These are phyloP conservation scores for Akanthomyces dipterigenus DNA, from an alignment of 2,329 filamentous ascomycete species.

Conservation along the genomic window DNA sequence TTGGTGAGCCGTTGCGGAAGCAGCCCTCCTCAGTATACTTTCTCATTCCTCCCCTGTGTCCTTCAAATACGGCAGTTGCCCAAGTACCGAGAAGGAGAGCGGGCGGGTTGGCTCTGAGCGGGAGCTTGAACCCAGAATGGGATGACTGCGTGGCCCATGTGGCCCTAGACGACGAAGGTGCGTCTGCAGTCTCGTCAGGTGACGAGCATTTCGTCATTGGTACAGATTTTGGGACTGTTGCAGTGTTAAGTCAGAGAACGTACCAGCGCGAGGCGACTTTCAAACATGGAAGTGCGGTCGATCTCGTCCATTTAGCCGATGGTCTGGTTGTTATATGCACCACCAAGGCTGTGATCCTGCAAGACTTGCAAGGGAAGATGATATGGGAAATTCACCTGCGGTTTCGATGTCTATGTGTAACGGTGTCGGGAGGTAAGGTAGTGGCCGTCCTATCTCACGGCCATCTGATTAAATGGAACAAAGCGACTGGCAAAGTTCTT, in stretches of 20 bases:
- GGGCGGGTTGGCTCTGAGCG: slow-evolving; percentile 14
- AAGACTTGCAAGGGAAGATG: slow-evolving; percentile 12
- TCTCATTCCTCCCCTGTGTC: slow-evolving; percentile 30
- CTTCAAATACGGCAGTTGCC: slow-evolving; percentile 16
- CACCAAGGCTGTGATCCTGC: slow-evolving; percentile 11
- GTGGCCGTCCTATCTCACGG: slow-evolving; percentile 14
- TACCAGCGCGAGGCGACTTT: slow-evolving; percentile 13
- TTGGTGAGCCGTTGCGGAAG: slow-evolving; percentile 21
- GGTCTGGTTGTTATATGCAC: slow-evolving; percentile 9
- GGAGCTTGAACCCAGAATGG: slow-evolving; percentile 14
- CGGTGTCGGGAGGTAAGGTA: background rate
- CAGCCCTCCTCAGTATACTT: slow-evolving; percentile 28
- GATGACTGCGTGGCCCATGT: slow-evolving; percentile 18
- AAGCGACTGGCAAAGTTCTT: slow-evolving; percentile 12
- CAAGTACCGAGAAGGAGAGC: slow-evolving; percentile 13
- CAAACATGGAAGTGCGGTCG: slow-evolving; percentile 6
- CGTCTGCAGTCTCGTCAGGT: slow-evolving; percentile 13
- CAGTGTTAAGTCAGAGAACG: slow-evolving; percentile 14
- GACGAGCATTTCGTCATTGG: slow-evolving; percentile 15
- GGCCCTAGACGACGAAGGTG: slow-evolving; percentile 12
- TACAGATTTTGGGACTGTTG: slow-evolving; percentile 15
- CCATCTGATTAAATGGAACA: slow-evolving; percentile 16
- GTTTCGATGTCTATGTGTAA: slow-evolving; percentile 14
- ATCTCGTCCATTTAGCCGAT: slow-evolving; percentile 13
- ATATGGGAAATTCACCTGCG: slow-evolving; percentile 15